These are phyloP conservation scores for Lactifluus subvellereus DNA, from an alignment of 768 basidiomycete species.

Conservation along the genomic window DNA sequence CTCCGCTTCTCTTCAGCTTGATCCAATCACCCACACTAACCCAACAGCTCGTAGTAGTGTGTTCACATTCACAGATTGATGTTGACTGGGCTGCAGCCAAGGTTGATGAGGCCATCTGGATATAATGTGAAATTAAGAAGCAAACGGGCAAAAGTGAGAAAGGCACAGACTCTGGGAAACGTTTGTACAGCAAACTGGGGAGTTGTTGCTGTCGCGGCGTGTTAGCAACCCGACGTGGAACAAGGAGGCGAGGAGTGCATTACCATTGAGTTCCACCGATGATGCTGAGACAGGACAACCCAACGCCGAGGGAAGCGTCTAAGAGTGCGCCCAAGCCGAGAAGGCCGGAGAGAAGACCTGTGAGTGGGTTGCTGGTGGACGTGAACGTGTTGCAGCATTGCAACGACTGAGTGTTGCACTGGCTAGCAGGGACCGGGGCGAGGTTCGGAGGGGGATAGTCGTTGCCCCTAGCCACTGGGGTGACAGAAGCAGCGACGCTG, in stretches of 20 bases:
- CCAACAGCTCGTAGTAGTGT: neutral
- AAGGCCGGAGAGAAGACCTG: accelerated
- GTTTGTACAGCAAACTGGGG: neutral
- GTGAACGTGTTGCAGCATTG: neutral
- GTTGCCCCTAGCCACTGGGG: neutral
- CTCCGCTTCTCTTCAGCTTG: too few relatives aligned
- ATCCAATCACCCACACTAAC: neutral
- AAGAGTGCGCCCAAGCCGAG: neutral
- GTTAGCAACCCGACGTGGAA: neutral
- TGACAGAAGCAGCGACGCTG: neutral
- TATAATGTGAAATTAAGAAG: neutral
- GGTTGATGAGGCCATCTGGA: neutral
- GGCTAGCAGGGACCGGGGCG: neutral
- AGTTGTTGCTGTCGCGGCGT: neutral
- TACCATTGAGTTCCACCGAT: neutral
- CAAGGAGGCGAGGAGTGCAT: neutral
- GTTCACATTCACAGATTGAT: neutral
- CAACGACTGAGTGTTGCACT: neutral
- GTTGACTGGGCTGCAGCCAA: neutral
- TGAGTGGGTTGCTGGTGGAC: neutral
- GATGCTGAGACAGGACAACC: neutral
- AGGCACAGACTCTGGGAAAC: neutral
- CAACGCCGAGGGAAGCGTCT: neutral
- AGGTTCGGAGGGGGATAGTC: neutral
- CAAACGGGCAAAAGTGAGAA: neutral